These are phyloP conservation scores for Wallemia ichthyophaga DNA, from an alignment of 1,284 basidiomycete species.

Conservation along the genomic window DNA sequence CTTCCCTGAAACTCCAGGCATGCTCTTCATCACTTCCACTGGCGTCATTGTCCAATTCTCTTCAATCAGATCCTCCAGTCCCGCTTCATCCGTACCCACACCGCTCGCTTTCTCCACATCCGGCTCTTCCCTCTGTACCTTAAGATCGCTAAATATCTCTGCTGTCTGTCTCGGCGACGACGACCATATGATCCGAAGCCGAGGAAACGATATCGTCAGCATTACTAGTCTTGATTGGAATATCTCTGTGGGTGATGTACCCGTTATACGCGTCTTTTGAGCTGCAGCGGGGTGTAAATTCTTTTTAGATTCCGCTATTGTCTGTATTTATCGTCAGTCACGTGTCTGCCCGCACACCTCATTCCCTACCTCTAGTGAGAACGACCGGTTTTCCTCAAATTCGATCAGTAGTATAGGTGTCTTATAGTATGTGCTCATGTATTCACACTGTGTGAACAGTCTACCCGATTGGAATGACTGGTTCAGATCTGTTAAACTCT, in stretches of 20 bases:
- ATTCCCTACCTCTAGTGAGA: conserved; percentile 43
- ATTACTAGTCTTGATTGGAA: conserved; percentile 75
- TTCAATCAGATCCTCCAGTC: conserved; percentile 26
- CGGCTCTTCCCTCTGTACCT: conserved; percentile 53
- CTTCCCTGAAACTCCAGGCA: conserved; percentile 42
- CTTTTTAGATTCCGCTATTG: conserved; percentile 22
- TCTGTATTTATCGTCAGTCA: conserved; percentile 14
- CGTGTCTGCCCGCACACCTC: not conserved
- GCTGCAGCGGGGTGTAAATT: conserved; percentile 15
- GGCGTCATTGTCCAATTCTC: conserved; percentile 30
- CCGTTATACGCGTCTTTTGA: conserved; percentile 15
- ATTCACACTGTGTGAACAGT: conserved; percentile 87
- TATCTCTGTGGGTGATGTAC: not conserved
- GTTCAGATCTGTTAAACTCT: conserved; percentile 70
- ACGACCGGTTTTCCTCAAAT: conserved; percentile 89
- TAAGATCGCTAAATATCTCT: conserved; percentile 77
- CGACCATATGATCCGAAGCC: conserved; percentile 82
- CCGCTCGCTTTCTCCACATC: conserved; percentile 40
- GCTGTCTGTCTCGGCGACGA: conserved; percentile 76
- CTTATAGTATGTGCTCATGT: conserved; percentile 89
- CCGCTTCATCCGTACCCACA: conserved; percentile 46
- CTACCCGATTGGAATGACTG: conserved; percentile 76
- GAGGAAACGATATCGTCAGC: conserved; percentile 62
- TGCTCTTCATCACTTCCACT: conserved; percentile 20
- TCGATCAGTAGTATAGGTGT: conserved; percentile 85